These are phyloP conservation scores for Bretschneidera sinensis DNA, from an alignment of 345 rosid species.

Conservation along the genomic window DNA sequence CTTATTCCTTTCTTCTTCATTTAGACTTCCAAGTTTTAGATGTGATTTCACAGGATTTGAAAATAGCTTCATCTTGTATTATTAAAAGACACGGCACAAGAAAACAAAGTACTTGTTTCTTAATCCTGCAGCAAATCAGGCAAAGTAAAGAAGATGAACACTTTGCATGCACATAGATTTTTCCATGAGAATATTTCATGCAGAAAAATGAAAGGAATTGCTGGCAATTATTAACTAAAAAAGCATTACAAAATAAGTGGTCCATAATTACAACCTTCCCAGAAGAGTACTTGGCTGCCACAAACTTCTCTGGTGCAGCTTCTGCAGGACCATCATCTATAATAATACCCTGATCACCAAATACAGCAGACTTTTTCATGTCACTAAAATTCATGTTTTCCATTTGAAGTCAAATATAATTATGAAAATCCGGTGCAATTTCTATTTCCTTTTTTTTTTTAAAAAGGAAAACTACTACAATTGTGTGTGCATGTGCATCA, in stretches of 20 bases:
- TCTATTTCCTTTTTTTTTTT: background rate
- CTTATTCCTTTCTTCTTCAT: slow-evolving; percentile 42
- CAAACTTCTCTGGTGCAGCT: slow-evolving; percentile 67
- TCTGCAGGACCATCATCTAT: slow-evolving; percentile 41
- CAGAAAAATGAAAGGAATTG: slow-evolving; percentile 12
- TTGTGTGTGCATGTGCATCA: background rate
- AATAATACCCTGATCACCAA: slow-evolving; percentile 62
- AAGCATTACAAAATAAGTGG: background rate
- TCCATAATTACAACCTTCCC: slow-evolving; percentile 53
- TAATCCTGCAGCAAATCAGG: slow-evolving; percentile 55
- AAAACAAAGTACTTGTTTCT: slow-evolving; percentile 40
- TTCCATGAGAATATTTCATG: slow-evolving; percentile 9
- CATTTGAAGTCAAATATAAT: background rate
- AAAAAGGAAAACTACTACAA: background rate
- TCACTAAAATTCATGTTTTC: background rate
- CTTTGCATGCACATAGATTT: slow-evolving; percentile 19
- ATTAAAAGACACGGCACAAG: slow-evolving; percentile 35
- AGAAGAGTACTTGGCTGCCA: slow-evolving; percentile 80
- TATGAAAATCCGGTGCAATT: too few relatives aligned
- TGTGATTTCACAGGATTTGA: slow-evolving; percentile 32
- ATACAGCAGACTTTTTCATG: slow-evolving; percentile 15
- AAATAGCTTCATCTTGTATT: slow-evolving; percentile 41
- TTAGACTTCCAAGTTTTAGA: slow-evolving; percentile 38
- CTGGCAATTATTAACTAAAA: background rate
- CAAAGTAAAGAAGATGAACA: slow-evolving; percentile 33